Base-by-base conservation (phyloP, 2,329 filamentous ascomycete species). In the Dactylellina cionopaga region DNA sequence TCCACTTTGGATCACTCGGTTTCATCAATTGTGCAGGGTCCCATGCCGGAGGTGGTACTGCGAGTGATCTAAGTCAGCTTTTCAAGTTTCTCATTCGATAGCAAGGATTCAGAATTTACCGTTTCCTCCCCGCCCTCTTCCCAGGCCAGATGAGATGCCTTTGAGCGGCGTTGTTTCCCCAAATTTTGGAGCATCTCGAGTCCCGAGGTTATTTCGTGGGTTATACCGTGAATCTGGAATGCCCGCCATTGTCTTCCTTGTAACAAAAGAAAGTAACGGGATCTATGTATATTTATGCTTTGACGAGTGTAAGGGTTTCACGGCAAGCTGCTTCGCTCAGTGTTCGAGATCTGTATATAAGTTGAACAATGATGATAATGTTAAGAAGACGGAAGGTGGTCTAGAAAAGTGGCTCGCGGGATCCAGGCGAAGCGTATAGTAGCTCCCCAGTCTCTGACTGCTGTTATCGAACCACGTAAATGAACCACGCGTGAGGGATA, bases 141-240 rank as follows among this genome's bases (percentile, higher is more conserved):
- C 62, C 19, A 59, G 11, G 25, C 59, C 68, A 55, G 55, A 11
- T n/a, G 68, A 49, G 39, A 73, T 33, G 15, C 68, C 68, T 33
- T 74, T 74, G 1, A 74, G 43, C n/a, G 69, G 69, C 2, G 62
- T 74, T 7, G 69, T 74, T n/a, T 74, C 54, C 15, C 69, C 69
- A 15, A 74, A 74, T 11, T 66, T 74, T 13, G 69, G 69, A 13
- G 60, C 35, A 63, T 74, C 59, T 1, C 37, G 59, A 52, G 65
- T 56, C n/a, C 59, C 49, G 25, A 74, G 54, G 15, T 52, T 68
- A 43, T 74, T 74, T 22, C 51, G 62, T 13, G 69, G 69, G 37
- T 72, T 72, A 22, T 72, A 43, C 5, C 49, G 51, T 41, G 39
- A 33, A 15, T 60, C 52, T 3, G 68, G 68, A 46, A 72, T 60